Percentiles rank a stretch among this genome's conserved stretches.
Conservation (phyloP, 1,284 basidiomycete species). For the Grifola frondosa region DNA sequence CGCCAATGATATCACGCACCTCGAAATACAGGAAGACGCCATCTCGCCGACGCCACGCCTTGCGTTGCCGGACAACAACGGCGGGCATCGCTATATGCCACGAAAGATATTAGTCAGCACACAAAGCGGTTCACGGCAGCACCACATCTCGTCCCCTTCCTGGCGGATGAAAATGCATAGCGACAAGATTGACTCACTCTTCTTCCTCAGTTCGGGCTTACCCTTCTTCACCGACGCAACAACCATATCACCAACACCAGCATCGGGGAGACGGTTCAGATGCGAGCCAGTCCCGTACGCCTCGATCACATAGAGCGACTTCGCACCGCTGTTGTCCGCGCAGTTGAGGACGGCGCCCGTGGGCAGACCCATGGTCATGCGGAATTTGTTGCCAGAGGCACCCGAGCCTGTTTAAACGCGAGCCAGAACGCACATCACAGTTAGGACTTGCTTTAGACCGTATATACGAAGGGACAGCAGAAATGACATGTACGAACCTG, state of each 20-base stretch:
- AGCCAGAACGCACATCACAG: constrained; percentile 45
- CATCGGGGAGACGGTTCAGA: constrained; percentile 97
- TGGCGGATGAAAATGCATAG: neutral
- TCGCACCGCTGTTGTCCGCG: constrained; percentile 99
- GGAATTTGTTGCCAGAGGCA: constrained; percentile 91
- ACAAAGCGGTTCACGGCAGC: neutral
- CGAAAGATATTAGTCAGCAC: neutral
- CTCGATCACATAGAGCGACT: constrained; percentile 91
- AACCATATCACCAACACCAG: constrained; percentile 98
- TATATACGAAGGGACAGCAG: constrained; percentile 35
- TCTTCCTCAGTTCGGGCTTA: constrained; percentile 99
- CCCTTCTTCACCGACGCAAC: constrained; percentile 99
- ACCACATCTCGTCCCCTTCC: neutral
- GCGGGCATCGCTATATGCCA: constrained; percentile 84
- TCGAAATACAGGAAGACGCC: constrained; percentile 99
- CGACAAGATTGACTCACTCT: constrained; percentile 66
- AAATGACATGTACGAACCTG: constrained; percentile 19
- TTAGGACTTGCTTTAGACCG: constrained; percentile 11
- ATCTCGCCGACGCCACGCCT: constrained; percentile 97
- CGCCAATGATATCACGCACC: constrained; percentile 39
- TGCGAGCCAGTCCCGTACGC: constrained; percentile 93
- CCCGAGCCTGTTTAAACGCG: constrained; percentile 37
- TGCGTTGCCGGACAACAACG: constrained; percentile 96
- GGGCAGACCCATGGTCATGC: constrained; percentile 95
- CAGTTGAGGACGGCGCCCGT: constrained; percentile 99